Conservation (phyloP, 306 rosid genomes). For the Glycine soja region DNA sequence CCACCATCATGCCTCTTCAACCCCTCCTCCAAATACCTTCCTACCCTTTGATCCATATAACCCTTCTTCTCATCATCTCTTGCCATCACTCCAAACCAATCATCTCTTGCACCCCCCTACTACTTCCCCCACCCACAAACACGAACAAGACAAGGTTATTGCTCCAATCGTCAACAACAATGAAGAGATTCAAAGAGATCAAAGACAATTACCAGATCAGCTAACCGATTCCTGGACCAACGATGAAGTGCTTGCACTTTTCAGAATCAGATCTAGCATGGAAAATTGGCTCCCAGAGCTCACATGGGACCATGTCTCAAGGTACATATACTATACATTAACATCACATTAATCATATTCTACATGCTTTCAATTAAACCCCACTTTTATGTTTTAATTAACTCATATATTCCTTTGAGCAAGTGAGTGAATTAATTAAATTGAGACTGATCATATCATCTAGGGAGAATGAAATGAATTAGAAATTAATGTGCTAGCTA, state of each 20-base stretch:
- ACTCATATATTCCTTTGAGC: neutral
- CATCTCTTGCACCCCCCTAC: slow-evolving; percentile 49
- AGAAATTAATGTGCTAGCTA: neutral
- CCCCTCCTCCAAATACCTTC: slow-evolving; percentile 27
- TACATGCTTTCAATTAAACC: no score
- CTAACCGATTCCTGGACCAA: slow-evolving; percentile 64
- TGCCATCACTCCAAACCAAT: slow-evolving; percentile 39
- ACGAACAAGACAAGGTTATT: slow-evolving; percentile 30
- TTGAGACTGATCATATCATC: neutral
- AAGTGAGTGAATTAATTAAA: neutral
- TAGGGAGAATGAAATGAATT: no score
- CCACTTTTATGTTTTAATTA: neutral
- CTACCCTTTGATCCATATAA: slow-evolving; percentile 47
- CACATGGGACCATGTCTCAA: slow-evolving; percentile 91
- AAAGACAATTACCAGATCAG: neutral
- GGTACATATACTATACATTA: slow-evolving; percentile 51
- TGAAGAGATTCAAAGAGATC: slow-evolving; percentile 28
- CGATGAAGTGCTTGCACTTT: slow-evolving; percentile 75
- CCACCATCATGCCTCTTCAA: slow-evolving; percentile 45
- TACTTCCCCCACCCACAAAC: slow-evolving; percentile 24
- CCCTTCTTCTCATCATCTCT: slow-evolving; percentile 1
- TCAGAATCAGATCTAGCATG: slow-evolving; percentile 84
- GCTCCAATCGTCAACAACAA: slow-evolving; percentile 27
- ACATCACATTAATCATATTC: neutral
- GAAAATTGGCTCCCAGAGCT: slow-evolving; percentile 77